phyloP scores from a whole-genome alignment of 2,329 filamentous ascomycete species.

The Zymoseptoria brevis region DNA sequence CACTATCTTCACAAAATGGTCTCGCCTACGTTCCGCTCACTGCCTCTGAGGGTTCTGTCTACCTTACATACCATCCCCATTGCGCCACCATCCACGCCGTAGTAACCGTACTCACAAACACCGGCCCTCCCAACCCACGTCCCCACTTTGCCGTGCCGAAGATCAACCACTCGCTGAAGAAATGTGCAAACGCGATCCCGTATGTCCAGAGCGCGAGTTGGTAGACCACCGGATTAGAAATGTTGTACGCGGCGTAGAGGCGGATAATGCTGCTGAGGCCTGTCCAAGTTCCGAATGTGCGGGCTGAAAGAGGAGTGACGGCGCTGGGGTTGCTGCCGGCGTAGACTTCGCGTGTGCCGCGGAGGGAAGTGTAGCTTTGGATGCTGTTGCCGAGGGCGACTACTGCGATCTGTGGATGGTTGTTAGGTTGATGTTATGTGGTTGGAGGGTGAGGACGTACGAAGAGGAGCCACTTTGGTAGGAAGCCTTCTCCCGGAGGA shows the following conservation, averaged over 20 bases:
- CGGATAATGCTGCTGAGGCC: conserved; percentile 68
- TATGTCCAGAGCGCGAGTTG: conserved; percentile 78
- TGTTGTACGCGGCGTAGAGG: conserved; percentile 76
- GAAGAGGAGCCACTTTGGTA: conserved; percentile 59
- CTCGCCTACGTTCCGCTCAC: neutral
- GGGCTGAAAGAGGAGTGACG: conserved; percentile 66
- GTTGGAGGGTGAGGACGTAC: conserved; percentile 35
- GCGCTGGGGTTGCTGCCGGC: conserved; percentile 50
- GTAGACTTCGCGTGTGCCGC: conserved; percentile 84
- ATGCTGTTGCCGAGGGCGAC: conserved; percentile 77
- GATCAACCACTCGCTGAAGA: conserved; percentile 69
- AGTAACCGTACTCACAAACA: conserved; percentile 48
- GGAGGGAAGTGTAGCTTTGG: conserved; percentile 72
- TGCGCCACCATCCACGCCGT: conserved; percentile 58
- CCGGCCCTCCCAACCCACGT: conserved; percentile 50
- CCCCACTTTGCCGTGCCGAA: conserved; percentile 67
- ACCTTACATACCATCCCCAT: conserved; percentile 37
- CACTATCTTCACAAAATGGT: neutral
- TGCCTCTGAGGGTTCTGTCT: neutral
- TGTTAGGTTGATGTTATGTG: conserved; percentile 2
- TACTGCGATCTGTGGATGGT: conserved; percentile 58
- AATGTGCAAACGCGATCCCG: conserved; percentile 68
- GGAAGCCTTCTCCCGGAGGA: conserved; percentile 42
- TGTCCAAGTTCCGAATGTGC: conserved; percentile 84
- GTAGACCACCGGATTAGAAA: conserved; percentile 64